phyloP scores from a whole-genome alignment of 306 rosid genomes.

The Prunus campanulata region DNA sequence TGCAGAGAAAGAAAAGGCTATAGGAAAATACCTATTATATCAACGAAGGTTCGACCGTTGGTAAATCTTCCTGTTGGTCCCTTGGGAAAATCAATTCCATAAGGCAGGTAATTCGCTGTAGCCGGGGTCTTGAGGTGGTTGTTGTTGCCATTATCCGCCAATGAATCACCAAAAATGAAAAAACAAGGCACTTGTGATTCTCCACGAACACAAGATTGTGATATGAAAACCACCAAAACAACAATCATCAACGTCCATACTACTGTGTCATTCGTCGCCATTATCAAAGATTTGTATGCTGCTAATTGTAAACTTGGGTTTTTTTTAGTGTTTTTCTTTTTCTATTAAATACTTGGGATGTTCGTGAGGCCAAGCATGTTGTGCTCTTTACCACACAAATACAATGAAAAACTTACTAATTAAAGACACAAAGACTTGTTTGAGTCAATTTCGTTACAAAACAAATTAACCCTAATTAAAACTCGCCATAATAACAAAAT shows the following conservation, averaged over 20 bases:
- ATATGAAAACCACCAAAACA: neutral
- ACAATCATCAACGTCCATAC: neutral
- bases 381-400: neutral
- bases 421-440: too few relatives aligned
- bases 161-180: constrained; percentile 59
- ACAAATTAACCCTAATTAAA: too few relatives aligned
- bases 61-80: constrained; percentile 53
- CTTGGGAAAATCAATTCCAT: constrained; percentile 48
- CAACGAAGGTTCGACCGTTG: constrained; percentile 40
- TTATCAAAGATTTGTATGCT: neutral
- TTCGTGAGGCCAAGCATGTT: neutral
- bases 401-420: neutral
- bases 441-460: too few relatives aligned
- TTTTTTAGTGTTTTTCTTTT: neutral
- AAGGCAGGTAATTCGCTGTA: constrained; percentile 43
- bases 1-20: neutral
- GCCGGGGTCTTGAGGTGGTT: constrained; percentile 26
- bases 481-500: too few relatives aligned
- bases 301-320: neutral
- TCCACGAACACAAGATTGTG: constrained; percentile 1
- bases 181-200: constrained; percentile 31
- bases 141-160: constrained; percentile 56
- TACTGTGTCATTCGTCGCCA: neutral
- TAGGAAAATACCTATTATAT: constrained; percentile 2
- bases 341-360: neutral